Base-by-base conservation (phyloP, 306 rosid genomes). In the Corylus americana region DNA sequence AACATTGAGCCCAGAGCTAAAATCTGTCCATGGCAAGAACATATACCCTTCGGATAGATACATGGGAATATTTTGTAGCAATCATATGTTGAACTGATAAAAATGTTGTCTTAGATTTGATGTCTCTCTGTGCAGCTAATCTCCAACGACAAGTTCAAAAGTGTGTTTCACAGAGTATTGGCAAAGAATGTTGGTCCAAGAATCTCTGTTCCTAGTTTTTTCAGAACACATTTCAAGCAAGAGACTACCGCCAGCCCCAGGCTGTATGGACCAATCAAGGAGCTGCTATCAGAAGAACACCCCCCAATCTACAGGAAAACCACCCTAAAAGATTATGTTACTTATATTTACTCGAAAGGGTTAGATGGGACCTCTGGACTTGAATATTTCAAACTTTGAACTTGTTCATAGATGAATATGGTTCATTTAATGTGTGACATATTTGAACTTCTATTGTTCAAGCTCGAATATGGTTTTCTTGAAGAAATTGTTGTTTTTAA, bases 251-350 rank as follows among this genome's bases (percentile, higher is more conserved):
- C 7, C 45, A 42, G 8, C 20, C 70, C 76, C 1, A 87, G 58
- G 78, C 44, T 70, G 29, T 89, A 83, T 71, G 86, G 90, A 75
- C 96, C 93, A 3, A 86, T 89, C 27, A 84, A 91, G 74, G 89
- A 91, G 61, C 71, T 91, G 29, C 7, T 85, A 72, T 86, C 89
- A 0, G 91, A 90, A 81, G 81, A 86, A 51, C 79, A 82, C 37
- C 88, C 89, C 29, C 81, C 90, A 4, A 64, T 81, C 44, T 92
- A 86, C 48, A 79, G 55, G 59, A 89, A 77, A 16, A 75, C 73
- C 6, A 71, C 84, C 11, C 27, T 78, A 3, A 68, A 67, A 29
- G 90, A 85, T 0, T 88, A 55, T 42, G 39, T 72, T 35, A 4
- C 39, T 14, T 55, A 77, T 48, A 37, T 63, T 77, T 35, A 4